Base-by-base conservation (phyloP, 352 stramenopile genomes). In the Phytophthora pini region DNA sequence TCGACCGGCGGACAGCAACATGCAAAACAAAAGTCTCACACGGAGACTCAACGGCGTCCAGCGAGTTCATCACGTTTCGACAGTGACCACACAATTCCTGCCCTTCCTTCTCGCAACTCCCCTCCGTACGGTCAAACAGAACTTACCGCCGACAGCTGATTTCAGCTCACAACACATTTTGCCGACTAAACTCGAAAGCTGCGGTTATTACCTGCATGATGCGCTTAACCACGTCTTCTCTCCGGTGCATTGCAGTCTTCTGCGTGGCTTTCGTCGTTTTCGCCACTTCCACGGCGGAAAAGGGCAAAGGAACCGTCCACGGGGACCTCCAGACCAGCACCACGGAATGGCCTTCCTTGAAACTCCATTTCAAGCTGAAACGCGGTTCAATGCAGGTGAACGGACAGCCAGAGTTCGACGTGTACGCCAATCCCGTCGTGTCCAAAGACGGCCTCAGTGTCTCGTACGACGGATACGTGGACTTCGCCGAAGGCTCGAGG, bases 361-460 rank as follows among this genome's bases (percentile, higher is more conserved):
- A 66, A 40, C 61, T 87, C 9, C 74, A 75, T 27, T 74, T 84
- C 51, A 79, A 34, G 0, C 38, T 82, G 4, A 84, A 84, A 52
- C 70, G 78, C 15, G 36, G 15, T 3, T 70, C 72, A 1, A 83
- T 87, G 78, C 55, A 57, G 7, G 29, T 84, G 1, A 55, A 72
- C 29, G 76, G 76, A 12, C 43, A 72, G 4, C 57, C 53, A 5
- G 48, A 76, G 43, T 79, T 83, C 32, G 43, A 79, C 24, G 60
- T 82, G 1, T 74, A 76, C 44, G 73, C 66, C 5, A 81, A 72
- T 12, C 78, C 70, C 0, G 52, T 80, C 44, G 65, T 77, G 47
- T 71, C 64, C 1, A 24, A 51, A 1, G 60, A 76, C 47, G 61
- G 66, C 17, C 38, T 60, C 34, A 65, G 54, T 15, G 65, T 87